phyloP scores from a whole-genome alignment of 2,329 filamentous ascomycete species.

The Cladosporium oxysporum region DNA sequence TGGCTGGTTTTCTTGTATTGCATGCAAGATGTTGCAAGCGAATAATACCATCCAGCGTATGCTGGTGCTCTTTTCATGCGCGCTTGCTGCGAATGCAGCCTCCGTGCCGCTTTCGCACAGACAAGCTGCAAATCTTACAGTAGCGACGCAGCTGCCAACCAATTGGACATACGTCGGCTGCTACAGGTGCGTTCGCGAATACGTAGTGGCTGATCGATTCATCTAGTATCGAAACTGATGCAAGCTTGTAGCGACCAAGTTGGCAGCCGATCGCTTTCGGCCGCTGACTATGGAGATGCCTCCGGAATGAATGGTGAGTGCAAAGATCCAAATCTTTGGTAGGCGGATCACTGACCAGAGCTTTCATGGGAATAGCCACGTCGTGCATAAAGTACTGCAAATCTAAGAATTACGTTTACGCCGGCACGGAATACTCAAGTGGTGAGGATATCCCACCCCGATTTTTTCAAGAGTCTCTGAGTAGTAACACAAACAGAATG shows the following conservation, averaged over 20 bases:
- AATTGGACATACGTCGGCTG: constrained; percentile 31
- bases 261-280: constrained; percentile 23
- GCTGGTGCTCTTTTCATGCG: not conserved
- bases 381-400: constrained; percentile 27
- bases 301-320: constrained; percentile 25
- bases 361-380: constrained; percentile 8
- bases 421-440: constrained; percentile 29
- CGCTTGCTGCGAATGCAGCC: not conserved
- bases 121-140: constrained; percentile 6
- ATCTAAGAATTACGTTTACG: constrained; percentile 29
- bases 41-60: not conserved
- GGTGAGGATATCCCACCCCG: not conserved
- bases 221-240: not conserved
- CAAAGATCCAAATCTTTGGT: not conserved
- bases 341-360: not conserved
- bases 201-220: not conserved
- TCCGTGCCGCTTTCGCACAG: not conserved
- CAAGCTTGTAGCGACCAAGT: constrained; percentile 24
- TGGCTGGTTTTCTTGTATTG: not conserved
- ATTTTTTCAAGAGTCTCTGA: not conserved
- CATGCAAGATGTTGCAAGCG: constrained; percentile 6
- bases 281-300: constrained; percentile 20
- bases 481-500: constrained; percentile 20
- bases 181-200: constrained; percentile 24
- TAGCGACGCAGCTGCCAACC: constrained; percentile 20